Conservation (phyloP, 805 yeast species). For the Zygosaccharomyces pseudorouxii region DNA sequence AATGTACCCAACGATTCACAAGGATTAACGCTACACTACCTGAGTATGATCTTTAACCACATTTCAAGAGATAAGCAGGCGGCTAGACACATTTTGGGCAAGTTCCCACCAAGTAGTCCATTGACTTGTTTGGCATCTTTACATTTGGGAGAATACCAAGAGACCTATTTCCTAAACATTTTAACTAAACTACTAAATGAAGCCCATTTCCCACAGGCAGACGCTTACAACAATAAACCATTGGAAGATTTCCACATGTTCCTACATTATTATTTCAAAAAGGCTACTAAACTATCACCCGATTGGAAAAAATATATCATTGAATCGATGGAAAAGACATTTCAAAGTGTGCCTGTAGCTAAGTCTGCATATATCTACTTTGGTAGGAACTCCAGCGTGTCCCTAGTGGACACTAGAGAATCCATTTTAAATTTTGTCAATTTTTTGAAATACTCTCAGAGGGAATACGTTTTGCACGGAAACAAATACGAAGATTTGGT, state of each 20-base stretch:
- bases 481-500: conserved; percentile 38
- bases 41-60: conserved; percentile 21
- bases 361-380: conserved; percentile 37
- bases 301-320: conserved; percentile 30
- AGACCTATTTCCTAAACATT: conserved; percentile 16
- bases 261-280: conserved; percentile 28
- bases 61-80: conserved; percentile 8
- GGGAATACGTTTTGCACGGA: conserved; percentile 35
- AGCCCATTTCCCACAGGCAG: conserved; percentile 44
- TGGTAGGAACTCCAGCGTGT: conserved; percentile 13
- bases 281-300: conserved; percentile 13
- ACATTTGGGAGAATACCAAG: conserved; percentile 9
- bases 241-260: conserved; percentile 33
- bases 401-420: conserved; percentile 30
- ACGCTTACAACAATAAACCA: conserved; percentile 30
- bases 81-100: conserved; percentile 1
- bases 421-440: conserved; percentile 37
- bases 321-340: conserved; percentile 40
- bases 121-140: conserved; percentile 11
- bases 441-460: conserved; percentile 39
- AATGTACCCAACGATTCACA: conserved; percentile 24
- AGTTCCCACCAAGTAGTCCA: conserved; percentile 6
- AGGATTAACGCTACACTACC: conserved; percentile 25
- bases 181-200: conserved; percentile 21
- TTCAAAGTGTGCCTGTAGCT: conserved; percentile 40